Evolutionary conservation across 768 basidiomycete genomes (phyloP).

Genomic region (Tylopilus cervinicoccineus): DNA sequence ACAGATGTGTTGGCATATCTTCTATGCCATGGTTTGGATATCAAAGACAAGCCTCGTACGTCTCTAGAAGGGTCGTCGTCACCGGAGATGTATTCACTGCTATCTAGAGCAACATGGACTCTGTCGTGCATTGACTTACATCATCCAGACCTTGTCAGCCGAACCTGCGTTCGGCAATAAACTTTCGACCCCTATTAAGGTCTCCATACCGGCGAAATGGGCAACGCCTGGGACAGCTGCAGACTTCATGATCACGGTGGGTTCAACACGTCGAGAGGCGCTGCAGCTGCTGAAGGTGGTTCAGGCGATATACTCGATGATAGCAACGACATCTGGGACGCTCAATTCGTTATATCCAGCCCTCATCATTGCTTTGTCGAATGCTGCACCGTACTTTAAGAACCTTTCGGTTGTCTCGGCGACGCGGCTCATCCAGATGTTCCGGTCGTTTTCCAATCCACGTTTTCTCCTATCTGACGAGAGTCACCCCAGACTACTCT

Average conservation of each 20-base stretch:
- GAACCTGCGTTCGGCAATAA: slow-evolving; percentile 74
- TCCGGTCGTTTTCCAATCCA: slow-evolving; percentile 88
- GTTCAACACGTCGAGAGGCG: slow-evolving; percentile 21
- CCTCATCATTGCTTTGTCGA: slow-evolving; percentile 84
- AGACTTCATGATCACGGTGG: slow-evolving; percentile 85
- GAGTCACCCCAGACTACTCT: slow-evolving; percentile 89
- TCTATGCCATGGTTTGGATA: slow-evolving; percentile 76
- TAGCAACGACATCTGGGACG: slow-evolving; percentile 81
- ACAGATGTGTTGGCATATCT: slow-evolving; percentile 77
- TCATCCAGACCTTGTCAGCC: slow-evolving; percentile 87
- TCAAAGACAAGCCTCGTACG: slow-evolving; percentile 92
- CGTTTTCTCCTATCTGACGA: slow-evolving; percentile 89
- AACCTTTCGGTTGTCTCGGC: slow-evolving; percentile 78
- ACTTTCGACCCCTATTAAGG: slow-evolving; percentile 59
- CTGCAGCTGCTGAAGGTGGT: slow-evolving; percentile 7
- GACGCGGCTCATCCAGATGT: slow-evolving; percentile 81
- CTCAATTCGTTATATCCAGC: slow-evolving; percentile 89
- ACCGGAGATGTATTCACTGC: slow-evolving; percentile 3
- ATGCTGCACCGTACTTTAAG: slow-evolving; percentile 83
- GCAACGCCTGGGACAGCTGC: slow-evolving; percentile 65
- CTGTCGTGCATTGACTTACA: slow-evolving; percentile 85
- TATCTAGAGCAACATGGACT: slow-evolving; percentile 82
- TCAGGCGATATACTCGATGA: slow-evolving; percentile 84
- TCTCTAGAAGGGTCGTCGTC: slow-evolving; percentile 4
- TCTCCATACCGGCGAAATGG: slow-evolving; percentile 75